These are phyloP conservation scores for Fallopia convolvulus DNA, from an alignment of 148 eudicot species.

Conservation along the genomic window DNA sequence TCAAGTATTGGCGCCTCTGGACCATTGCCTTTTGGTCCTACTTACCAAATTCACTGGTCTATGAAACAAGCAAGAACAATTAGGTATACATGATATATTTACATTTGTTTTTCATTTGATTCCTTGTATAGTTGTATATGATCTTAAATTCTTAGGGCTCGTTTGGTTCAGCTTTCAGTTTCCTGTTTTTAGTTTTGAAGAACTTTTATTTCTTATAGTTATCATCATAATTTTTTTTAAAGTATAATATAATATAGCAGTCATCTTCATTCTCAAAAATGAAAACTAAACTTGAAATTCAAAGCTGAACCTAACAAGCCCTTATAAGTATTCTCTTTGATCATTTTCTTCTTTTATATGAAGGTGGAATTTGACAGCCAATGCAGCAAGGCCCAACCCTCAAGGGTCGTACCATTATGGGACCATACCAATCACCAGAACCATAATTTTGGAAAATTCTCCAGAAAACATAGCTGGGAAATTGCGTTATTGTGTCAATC, in stretches of 20 bases:
- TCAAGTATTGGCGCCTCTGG: conserved; percentile 29
- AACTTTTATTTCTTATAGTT: too few relatives aligned
- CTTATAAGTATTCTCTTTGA: not conserved
- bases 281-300: too few relatives aligned
- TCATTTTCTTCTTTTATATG: not conserved
- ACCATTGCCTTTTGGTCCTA: conserved; percentile 61
- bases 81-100: conserved; percentile 31
- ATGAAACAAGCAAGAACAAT: conserved; percentile 82
- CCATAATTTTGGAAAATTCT: conserved; percentile 43
- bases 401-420: conserved; percentile 83
- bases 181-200: too few relatives aligned
- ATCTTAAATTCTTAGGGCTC: too few relatives aligned
- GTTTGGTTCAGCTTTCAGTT: too few relatives aligned
- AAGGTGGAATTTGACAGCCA: conserved; percentile 74
- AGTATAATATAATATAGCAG: too few relatives aligned
- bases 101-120: not conserved
- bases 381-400: conserved; percentile 83
- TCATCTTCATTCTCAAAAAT: too few relatives aligned
- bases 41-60: conserved; percentile 66
- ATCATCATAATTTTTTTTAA: too few relatives aligned
- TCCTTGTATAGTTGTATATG: not conserved
- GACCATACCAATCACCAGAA: conserved; percentile 35
- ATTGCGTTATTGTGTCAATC: conserved; percentile 43
- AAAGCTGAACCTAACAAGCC: not conserved
- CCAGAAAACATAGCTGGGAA: conserved; percentile 35